phyloP scores from a whole-genome alignment of 352 stramenopile genomes.

The Globisporangium acanthophoron region DNA sequence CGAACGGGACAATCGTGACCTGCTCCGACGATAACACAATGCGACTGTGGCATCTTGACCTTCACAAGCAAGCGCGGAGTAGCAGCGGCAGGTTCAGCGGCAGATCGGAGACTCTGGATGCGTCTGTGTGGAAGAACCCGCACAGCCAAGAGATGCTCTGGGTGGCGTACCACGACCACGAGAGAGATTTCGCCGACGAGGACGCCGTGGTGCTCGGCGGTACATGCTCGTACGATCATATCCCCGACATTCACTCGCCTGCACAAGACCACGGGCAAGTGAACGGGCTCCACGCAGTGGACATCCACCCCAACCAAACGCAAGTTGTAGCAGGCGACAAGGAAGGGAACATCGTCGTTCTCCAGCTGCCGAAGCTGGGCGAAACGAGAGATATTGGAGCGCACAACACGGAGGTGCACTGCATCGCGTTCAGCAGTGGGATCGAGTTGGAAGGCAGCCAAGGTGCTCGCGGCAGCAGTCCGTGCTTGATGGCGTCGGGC shows the following conservation, averaged over 20 bases:
- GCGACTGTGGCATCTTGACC: conserved; percentile 81
- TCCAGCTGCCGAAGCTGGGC: conserved; percentile 32
- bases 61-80: conserved; percentile 35
- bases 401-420: conserved; percentile 76
- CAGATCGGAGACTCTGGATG: not conserved
- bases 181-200: conserved; percentile 36
- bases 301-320: conserved; percentile 50
- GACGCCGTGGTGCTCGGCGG: conserved; percentile 42
- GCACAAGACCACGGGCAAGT: conserved; percentile 23
- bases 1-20: conserved; percentile 73
- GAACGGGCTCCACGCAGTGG: conserved; percentile 39
- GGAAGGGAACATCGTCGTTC: conserved; percentile 57
- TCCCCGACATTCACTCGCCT: conserved; percentile 39
- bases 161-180: conserved; percentile 55
- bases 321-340: conserved; percentile 67
- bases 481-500: conserved; percentile 55
- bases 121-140: conserved; percentile 47
- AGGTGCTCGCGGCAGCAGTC: not conserved
- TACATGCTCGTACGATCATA: conserved; percentile 38
- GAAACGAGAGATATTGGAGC: conserved; percentile 33
- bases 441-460: conserved; percentile 8
- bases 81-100: conserved; percentile 23
- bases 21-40: conserved; percentile 86
- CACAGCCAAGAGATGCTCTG: conserved; percentile 71
- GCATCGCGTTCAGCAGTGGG: conserved; percentile 34